Percentiles rank a stretch among this genome's conserved stretches.
phyloP scores from a whole-genome alignment of 1,284 basidiomycete genomes.

The Leccinum laetum region DNA sequence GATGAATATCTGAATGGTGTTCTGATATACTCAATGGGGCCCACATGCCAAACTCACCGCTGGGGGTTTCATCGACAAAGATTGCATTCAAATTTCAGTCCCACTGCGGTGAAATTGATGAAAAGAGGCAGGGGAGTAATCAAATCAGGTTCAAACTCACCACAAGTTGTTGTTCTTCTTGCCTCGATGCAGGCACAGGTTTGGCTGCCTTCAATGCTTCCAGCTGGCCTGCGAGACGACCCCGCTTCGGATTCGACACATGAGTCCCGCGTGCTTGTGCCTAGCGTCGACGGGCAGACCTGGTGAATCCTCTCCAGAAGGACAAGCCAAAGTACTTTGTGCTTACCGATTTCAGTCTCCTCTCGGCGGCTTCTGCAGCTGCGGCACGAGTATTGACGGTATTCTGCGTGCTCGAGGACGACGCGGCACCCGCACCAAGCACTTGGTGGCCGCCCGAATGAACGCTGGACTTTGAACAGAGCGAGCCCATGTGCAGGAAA shows the following conservation, averaged over 20 bases:
- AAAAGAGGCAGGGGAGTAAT: conserved; percentile 20
- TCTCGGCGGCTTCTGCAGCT: conserved; percentile 71
- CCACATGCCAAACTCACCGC: conserved; percentile 26
- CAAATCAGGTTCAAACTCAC: conserved; percentile 41
- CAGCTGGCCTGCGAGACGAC: conserved; percentile 58
- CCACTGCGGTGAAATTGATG: conserved; percentile 32
- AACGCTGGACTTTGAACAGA: conserved; percentile 61
- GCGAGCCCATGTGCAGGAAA: conserved; percentile 53
- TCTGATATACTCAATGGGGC: conserved; percentile 12
- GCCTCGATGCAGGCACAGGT: conserved; percentile 45
- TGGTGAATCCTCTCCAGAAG: conserved; percentile 22
- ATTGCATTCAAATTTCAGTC: conserved; percentile 26
- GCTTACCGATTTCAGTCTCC: conserved; percentile 59
- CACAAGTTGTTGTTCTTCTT: conserved; percentile 58
- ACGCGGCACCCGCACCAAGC: conserved; percentile 35
- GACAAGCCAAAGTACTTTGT: conserved; percentile 13
- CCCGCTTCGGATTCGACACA: conserved; percentile 63
- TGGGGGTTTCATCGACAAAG: conserved; percentile 21
- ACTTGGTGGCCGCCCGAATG: conserved; percentile 57
- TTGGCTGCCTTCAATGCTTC: conserved; percentile 50
- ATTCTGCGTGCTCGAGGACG: conserved; percentile 27
- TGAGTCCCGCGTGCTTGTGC: conserved; percentile 58
- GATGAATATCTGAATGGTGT: conserved; percentile 24
- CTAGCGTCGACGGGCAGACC: conserved; percentile 32
- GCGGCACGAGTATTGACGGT: conserved; percentile 54